phyloP scores from a whole-genome alignment of 768 basidiomycete genomes.

The Russula brevipes region DNA sequence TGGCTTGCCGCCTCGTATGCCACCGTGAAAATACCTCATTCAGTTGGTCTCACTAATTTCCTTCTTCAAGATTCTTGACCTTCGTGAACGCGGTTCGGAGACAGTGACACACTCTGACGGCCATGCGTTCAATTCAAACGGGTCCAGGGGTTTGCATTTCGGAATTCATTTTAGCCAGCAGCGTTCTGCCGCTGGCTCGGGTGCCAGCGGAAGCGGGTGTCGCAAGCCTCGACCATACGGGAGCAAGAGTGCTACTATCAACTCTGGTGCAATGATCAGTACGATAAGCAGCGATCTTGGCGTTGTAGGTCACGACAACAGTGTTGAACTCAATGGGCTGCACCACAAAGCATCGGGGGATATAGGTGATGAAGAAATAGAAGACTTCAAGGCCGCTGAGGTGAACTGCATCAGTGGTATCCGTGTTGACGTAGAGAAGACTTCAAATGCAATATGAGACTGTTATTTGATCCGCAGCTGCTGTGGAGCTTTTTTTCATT shows the following conservation, averaged over 20 bases:
- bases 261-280: slow-evolving; percentile 22
- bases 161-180: slow-evolving; percentile 25
- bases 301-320: slow-evolving; percentile 14
- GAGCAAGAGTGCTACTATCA: slow-evolving; percentile 11
- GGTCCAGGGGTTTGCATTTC: slow-evolving; percentile 20
- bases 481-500: too few species aligned
- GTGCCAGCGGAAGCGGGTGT: slow-evolving; percentile 1
- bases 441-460: slow-evolving; percentile 44
- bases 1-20: slow-evolving; percentile 70
- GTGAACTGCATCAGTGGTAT: slow-evolving; percentile 38
- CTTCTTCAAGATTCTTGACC: slow-evolving; percentile 59
- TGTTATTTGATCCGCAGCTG: background rate
- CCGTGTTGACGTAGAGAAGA: slow-evolving; percentile 58
- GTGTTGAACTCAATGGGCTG: slow-evolving; percentile 24
- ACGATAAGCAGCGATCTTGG: slow-evolving; percentile 23
- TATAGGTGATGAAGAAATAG: slow-evolving; percentile 30
- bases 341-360: slow-evolving; percentile 33
- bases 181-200: slow-evolving; percentile 21
- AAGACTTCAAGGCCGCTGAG: slow-evolving; percentile 26
- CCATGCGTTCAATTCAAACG: slow-evolving; percentile 19
- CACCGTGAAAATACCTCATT: background rate
- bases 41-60: background rate
- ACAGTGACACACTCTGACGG: slow-evolving; percentile 61
- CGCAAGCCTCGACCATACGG: slow-evolving; percentile 17
- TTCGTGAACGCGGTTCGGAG: slow-evolving; percentile 76